phyloP scores from a whole-genome alignment of 2,329 filamentous ascomycete species.

The Botryotinia calthae region DNA sequence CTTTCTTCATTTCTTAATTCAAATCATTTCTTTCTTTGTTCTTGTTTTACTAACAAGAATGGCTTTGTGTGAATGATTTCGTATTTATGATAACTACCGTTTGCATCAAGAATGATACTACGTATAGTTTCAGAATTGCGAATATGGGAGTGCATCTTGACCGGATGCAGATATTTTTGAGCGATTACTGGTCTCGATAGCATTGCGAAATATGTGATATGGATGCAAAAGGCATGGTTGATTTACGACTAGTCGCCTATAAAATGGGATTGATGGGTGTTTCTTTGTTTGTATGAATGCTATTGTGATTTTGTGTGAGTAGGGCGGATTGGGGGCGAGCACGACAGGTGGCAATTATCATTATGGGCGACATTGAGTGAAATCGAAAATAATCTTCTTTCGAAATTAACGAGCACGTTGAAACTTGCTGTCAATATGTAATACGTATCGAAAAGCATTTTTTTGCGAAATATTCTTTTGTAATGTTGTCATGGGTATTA shows the following conservation, averaged over 20 bases:
- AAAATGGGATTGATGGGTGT: constrained; percentile 18
- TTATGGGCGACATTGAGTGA: constrained; percentile 21
- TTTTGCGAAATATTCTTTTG: constrained; percentile 19
- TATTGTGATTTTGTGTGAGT: constrained; percentile 18
- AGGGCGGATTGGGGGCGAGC: constrained; percentile 21
- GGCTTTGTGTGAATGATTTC: background rate
- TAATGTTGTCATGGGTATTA: constrained; percentile 36
- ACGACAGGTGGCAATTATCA: constrained; percentile 32
- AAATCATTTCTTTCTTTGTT: constrained; percentile 2
- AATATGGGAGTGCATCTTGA: background rate
- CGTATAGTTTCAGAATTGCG: constrained; percentile 2
- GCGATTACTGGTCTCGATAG: constrained; percentile 13
- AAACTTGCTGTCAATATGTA: constrained; percentile 34
- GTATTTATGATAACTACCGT: background rate
- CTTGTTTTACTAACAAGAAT: background rate
- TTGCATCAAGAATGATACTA: constrained; percentile 18
- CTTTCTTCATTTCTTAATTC: background rate
- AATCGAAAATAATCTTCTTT: constrained; percentile 21
- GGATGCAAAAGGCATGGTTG: constrained; percentile 19
- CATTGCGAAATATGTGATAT: constrained; percentile 13
- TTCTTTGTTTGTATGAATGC: constrained; percentile 16
- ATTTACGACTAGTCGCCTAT: constrained; percentile 26
- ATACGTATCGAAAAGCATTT: constrained; percentile 19
- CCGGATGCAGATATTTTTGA: constrained; percentile 11
- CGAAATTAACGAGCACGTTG: constrained; percentile 36